Percentiles rank a stretch among this genome's conserved stretches.
Evolutionary conservation across 495 filamentous ascomycete genomes (phyloP).

Genomic region (Lasiosphaeris hirsuta): DNA sequence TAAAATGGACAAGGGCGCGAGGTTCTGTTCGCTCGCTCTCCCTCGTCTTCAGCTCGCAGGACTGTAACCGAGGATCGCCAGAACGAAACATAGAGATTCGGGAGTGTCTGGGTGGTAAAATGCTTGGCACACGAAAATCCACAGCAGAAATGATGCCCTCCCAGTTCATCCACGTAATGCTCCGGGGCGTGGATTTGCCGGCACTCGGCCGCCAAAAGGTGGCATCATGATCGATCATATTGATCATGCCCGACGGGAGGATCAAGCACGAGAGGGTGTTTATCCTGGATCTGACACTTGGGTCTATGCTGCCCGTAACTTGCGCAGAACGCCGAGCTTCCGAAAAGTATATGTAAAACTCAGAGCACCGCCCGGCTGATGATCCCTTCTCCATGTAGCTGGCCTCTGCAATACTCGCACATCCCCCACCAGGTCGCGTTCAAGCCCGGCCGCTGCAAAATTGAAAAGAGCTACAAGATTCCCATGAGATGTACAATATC

Average conservation of each 20-base stretch:
- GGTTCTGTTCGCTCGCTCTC: too few relatives aligned
- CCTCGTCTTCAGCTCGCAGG: background rate
- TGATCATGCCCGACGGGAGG: conserved; percentile 6
- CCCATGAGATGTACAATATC: background rate
- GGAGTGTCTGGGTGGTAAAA: background rate
- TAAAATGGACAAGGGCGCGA: too few relatives aligned
- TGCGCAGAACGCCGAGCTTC: background rate
- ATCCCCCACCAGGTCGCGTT: too few relatives aligned
- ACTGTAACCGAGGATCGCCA: conserved; percentile 10
- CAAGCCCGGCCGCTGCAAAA: too few relatives aligned
- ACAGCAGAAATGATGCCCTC: background rate
- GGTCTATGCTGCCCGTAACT: background rate
- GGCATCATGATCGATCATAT: conserved; percentile 15
- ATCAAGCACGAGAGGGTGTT: conserved; percentile 9
- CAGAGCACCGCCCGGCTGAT: background rate
- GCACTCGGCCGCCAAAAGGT: background rate
- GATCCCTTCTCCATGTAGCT: conserved; percentile 11
- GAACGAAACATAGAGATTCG: conserved; percentile 15
- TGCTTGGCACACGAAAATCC: conserved; percentile 6
- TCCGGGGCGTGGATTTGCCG: background rate
- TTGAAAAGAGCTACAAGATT: background rate
- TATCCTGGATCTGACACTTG: too few relatives aligned
- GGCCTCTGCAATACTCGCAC: background rate
- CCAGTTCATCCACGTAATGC: conserved; percentile 1
- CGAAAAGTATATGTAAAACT: conserved; percentile 2